phyloP scores from a whole-genome alignment of 1,284 basidiomycete genomes.

The Porogramme epimiltina region DNA sequence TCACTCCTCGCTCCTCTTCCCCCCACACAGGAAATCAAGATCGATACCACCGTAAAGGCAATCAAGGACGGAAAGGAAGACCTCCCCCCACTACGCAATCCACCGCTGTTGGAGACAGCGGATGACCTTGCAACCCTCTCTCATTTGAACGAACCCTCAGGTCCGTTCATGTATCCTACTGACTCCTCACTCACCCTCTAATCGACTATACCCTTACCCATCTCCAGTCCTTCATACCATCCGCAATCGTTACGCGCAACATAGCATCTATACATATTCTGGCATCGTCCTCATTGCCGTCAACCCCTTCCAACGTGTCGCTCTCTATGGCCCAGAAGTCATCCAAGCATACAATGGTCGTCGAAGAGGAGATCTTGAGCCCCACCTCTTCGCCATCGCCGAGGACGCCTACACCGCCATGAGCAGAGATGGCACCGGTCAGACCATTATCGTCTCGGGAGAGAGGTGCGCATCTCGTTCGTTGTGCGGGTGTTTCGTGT shows the following conservation, averaged over 20 bases:
- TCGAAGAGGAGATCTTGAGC: constrained; percentile 93
- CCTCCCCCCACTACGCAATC: constrained; percentile 94
- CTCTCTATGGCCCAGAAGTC: constrained; percentile 93
- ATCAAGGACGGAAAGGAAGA: constrained; percentile 74
- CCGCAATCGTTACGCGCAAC: constrained; percentile 93
- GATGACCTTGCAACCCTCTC: constrained; percentile 98
- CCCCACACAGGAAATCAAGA: constrained; percentile 62
- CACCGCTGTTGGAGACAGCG: constrained; percentile 93
- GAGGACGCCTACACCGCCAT: constrained; percentile 99
- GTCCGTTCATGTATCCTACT: constrained; percentile 44
- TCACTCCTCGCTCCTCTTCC: constrained; percentile 1
- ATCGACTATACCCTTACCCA: background rate
- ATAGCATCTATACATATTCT: constrained; percentile 98
- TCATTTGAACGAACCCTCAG: constrained; percentile 97
- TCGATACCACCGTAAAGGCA: constrained; percentile 78
- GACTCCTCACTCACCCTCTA: background rate
- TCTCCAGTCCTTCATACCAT: constrained; percentile 91
- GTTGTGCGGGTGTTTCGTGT: constrained; percentile 16
- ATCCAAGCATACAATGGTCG: constrained; percentile 97
- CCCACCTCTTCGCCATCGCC: constrained; percentile 98
- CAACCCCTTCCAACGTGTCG: constrained; percentile 96
- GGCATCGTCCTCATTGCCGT: constrained; percentile 98
- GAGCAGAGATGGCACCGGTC: constrained; percentile 92
- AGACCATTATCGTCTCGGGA: constrained; percentile 99
- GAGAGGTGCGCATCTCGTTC: constrained; percentile 71